Percentiles rank a stretch among this genome's conserved stretches.
phyloP scores from a whole-genome alignment of 225 moss, liverwort and hornwort species.

The Takakia lepidozioides region DNA sequence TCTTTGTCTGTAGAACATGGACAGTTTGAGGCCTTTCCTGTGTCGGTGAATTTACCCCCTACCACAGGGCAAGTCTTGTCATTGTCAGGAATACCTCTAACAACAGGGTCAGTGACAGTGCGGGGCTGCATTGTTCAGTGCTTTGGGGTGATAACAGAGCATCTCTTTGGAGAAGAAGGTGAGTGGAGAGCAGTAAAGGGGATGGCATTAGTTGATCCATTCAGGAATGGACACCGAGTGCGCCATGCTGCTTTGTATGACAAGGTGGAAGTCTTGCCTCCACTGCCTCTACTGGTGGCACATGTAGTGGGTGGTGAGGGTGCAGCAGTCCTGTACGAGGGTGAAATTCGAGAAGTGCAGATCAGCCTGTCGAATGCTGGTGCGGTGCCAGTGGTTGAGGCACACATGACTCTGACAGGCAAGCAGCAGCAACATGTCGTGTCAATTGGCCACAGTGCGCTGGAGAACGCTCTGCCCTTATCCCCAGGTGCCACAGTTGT shows the following conservation, averaged over 20 bases:
- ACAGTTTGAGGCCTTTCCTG: slow-evolving; percentile 84
- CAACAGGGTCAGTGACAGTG: slow-evolving; percentile 71
- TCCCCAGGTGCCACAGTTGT: slow-evolving; percentile 84
- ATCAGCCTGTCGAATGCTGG: slow-evolving; percentile 93
- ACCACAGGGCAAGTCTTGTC: slow-evolving; percentile 81
- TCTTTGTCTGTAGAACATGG: slow-evolving; percentile 75
- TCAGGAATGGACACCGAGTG: slow-evolving; percentile 80
- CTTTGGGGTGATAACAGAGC: slow-evolving; percentile 91
- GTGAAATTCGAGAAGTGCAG: slow-evolving; percentile 89
- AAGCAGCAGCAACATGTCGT: slow-evolving; percentile 89
- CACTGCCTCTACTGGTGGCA: slow-evolving; percentile 81
- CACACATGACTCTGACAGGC: slow-evolving; percentile 86
- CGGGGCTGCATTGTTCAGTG: slow-evolving; percentile 94
- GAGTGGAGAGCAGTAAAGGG: slow-evolving; percentile 71
- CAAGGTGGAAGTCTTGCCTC: slow-evolving; percentile 71
- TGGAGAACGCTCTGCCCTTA: slow-evolving; percentile 74
- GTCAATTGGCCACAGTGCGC: slow-evolving; percentile 72
- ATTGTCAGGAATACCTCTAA: slow-evolving; percentile 81
- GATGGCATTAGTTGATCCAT: slow-evolving; percentile 64
- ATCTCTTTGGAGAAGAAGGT: slow-evolving; percentile 77
- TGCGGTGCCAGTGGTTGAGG: slow-evolving; percentile 86
- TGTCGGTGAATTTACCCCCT: slow-evolving; percentile 74
- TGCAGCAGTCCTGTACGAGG: slow-evolving; percentile 95
- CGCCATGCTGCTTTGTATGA: slow-evolving; percentile 54
- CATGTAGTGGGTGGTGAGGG: slow-evolving; percentile 95